Percentiles rank a stretch among this genome's conserved stretches.
These are phyloP conservation scores for Pisolithus thermaeus DNA, from an alignment of 1,284 basidiomycete genomes.

Conservation along the genomic window DNA sequence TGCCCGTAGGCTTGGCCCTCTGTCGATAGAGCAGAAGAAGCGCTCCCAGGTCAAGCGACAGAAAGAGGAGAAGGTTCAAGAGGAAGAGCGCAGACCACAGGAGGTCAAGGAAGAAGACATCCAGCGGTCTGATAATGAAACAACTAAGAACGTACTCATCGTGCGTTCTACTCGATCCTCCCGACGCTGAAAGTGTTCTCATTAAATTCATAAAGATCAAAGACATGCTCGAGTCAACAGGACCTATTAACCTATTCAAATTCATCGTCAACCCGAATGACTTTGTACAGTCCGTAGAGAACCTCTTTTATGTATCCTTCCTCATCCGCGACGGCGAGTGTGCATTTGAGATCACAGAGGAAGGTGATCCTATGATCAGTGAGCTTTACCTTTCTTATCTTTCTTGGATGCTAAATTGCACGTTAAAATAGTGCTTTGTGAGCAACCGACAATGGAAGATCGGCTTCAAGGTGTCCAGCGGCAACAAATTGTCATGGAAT, in stretches of 20 bases:
- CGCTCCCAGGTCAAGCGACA: conserved; percentile 53
- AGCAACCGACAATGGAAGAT: conserved; percentile 59
- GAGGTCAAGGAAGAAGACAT: conserved; percentile 76
- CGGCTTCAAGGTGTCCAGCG: conserved; percentile 61
- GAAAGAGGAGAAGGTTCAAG: conserved; percentile 69
- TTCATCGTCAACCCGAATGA: conserved; percentile 85
- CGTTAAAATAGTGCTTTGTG: conserved; percentile 47
- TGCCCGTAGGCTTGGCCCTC: conserved; percentile 61
- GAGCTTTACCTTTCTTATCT: conserved; percentile 22
- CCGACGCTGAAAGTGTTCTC: not conserved
- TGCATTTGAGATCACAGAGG: conserved; percentile 55
- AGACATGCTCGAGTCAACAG: conserved; percentile 43
- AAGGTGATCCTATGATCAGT: conserved; percentile 76
- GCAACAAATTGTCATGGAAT: conserved; percentile 80
- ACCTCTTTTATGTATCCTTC: conserved; percentile 90
- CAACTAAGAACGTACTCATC: conserved; percentile 67
- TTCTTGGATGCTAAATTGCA: not conserved
- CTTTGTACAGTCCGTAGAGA: conserved; percentile 90
- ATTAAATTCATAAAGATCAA: conserved; percentile 40
- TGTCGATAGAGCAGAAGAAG: conserved; percentile 73
- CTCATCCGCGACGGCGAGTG: conserved; percentile 81
- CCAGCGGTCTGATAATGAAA: conserved; percentile 72
- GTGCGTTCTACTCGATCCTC: conserved; percentile 34
- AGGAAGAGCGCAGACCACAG: conserved; percentile 62
- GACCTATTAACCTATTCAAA: conserved; percentile 68